A percentile compares a stretch with the other conserved stretches of the same genome.
These are phyloP conservation scores for Carex sylvatica DNA, from an alignment of 202 grass and related monocot species.

Conservation along the genomic window DNA sequence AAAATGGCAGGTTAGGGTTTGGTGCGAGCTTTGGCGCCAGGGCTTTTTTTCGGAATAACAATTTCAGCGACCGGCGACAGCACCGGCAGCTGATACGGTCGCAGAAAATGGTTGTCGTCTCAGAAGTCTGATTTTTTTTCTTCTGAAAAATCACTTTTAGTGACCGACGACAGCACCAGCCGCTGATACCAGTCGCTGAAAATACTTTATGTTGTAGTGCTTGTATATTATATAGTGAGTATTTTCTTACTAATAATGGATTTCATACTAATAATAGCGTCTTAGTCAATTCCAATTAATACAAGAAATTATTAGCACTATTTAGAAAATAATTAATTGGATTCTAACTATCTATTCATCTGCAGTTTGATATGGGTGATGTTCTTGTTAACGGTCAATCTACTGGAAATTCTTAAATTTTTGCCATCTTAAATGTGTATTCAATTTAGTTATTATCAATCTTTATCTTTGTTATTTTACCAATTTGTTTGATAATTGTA, in stretches of 20 bases:
- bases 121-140: too few species aligned
- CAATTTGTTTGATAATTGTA: neutral
- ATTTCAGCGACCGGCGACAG: too few species aligned
- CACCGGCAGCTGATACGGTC: too few species aligned
- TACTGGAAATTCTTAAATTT: conserved; percentile 52
- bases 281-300: neutral
- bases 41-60: too few species aligned
- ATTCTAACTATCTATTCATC: conserved; percentile 2
- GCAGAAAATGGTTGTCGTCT: too few species aligned
- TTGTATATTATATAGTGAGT: neutral
- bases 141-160: too few species aligned
- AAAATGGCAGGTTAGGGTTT: too few species aligned
- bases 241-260: neutral
- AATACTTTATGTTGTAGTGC: too few species aligned
- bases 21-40: too few species aligned
- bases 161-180: too few species aligned
- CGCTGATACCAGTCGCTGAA: too few species aligned
- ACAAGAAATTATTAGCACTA: neutral
- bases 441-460: conserved; percentile 4
- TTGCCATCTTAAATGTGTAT: neutral
- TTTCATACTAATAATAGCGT: too few species aligned
- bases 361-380: conserved; percentile 95
- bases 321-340: conserved; percentile 10
- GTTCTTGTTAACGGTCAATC: conserved; percentile 69
- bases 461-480: conserved; percentile 23